phyloP scores from a whole-genome alignment of 2,329 filamentous ascomycete species.

The Fusarium liriodendri region DNA sequence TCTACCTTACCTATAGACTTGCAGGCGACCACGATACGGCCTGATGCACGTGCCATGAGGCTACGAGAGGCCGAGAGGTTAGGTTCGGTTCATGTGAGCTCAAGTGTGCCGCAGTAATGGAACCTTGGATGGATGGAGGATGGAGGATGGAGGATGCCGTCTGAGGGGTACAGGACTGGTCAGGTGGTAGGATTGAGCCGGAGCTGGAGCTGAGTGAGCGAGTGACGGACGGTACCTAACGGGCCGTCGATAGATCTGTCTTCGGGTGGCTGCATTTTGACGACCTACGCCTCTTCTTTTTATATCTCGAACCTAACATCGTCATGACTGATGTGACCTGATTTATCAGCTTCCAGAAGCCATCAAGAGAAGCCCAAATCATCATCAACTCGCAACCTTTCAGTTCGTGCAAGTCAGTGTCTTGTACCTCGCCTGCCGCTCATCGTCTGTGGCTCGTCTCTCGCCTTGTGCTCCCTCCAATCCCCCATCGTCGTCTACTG shows the following conservation, averaged over 20 bases:
- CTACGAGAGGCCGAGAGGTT: slow-evolving; percentile 10
- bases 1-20: slow-evolving; percentile 39
- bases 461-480: slow-evolving; percentile 8
- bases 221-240: slow-evolving; percentile 3
- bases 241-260: slow-evolving; percentile 12
- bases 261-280: slow-evolving; percentile 32
- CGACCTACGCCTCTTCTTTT: slow-evolving; percentile 10
- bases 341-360: slow-evolving; percentile 3
- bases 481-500: not conserved
- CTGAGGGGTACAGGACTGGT: slow-evolving; percentile 10
- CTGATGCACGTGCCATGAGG: slow-evolving; percentile 10
- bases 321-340: not conserved
- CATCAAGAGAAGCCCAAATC: slow-evolving; percentile 9
- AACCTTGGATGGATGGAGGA: slow-evolving; percentile 9
- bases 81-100: slow-evolving; percentile 16
- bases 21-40: not conserved
- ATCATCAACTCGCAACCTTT: not conserved
- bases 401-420: not conserved
- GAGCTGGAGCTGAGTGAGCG: not conserved
- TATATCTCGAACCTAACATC: slow-evolving; percentile 7
- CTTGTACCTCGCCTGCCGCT: not conserved
- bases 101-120: slow-evolving; percentile 2
- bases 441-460: slow-evolving; percentile 2
- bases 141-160: not conserved
- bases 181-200: slow-evolving; percentile 35